phyloP scores from a whole-genome alignment of 345 rosid species.

The Viola odorata region DNA sequence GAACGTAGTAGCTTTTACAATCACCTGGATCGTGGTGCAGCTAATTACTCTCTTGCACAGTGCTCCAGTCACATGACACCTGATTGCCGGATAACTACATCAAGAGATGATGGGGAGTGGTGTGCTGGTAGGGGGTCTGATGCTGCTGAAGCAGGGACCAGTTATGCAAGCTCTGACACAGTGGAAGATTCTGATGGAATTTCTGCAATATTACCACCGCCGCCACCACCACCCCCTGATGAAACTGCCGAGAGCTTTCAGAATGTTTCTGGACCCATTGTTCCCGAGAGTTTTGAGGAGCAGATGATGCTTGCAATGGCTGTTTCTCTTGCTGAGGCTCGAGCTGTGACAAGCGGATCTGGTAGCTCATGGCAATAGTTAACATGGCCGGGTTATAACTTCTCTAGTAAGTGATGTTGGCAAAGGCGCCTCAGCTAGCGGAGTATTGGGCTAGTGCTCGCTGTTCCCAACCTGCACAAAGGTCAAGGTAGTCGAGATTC shows the following conservation, averaged over 20 bases:
- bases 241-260: constrained; percentile 32
- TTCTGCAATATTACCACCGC: constrained; percentile 24
- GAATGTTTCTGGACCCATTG: constrained; percentile 39
- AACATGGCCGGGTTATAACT: constrained; percentile 8
- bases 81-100: constrained; percentile 23
- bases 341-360: constrained; percentile 43
- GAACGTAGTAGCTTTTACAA: constrained; percentile 45
- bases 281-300: constrained; percentile 89
- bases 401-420: constrained; percentile 17
- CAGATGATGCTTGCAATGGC: constrained; percentile 98
- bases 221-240: constrained; percentile 28
- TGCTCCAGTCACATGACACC: constrained; percentile 26
- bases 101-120: constrained; percentile 51
- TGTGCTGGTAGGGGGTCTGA: constrained; percentile 44
- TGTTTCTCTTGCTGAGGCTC: constrained; percentile 84
- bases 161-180: constrained; percentile 59
- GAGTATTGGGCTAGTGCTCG: constrained; percentile 15
- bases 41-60: constrained; percentile 30
- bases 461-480: constrained; percentile 9
- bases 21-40: constrained; percentile 37
- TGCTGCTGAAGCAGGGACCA: constrained; percentile 64
- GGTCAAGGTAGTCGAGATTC: constrained; percentile 21
- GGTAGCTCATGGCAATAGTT: constrained; percentile 68
- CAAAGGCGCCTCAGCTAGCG: constrained; percentile 14
- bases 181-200: constrained; percentile 37